Evolutionary conservation across 441 rosid genomes (phyloP).

Genomic region (Pelargonium cotyledonis): DNA sequence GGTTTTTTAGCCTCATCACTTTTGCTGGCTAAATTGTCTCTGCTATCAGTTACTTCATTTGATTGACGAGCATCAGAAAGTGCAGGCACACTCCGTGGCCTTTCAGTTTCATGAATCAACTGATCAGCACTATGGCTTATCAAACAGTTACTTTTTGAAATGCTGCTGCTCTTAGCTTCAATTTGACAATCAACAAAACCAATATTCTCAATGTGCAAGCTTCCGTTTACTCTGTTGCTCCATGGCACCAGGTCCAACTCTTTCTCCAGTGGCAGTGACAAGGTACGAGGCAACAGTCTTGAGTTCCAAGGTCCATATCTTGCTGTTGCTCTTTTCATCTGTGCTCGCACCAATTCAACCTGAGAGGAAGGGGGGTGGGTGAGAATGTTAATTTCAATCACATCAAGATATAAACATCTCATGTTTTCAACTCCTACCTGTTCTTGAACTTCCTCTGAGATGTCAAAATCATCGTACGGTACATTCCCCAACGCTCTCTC

Average conservation of each 20-base stretch:
- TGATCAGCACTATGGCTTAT: slow-evolving; percentile 22
- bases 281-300: slow-evolving; percentile 32
- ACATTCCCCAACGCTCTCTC: slow-evolving; percentile 65
- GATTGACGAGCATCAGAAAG: slow-evolving; percentile 30
- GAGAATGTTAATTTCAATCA: slow-evolving; percentile 1
- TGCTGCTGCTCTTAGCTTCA: slow-evolving; percentile 26
- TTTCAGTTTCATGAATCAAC: slow-evolving; percentile 21
- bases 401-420: slow-evolving; percentile 6
- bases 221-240: slow-evolving; percentile 19
- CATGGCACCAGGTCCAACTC: slow-evolving; percentile 20
- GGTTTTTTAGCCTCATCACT: slow-evolving; percentile 52
- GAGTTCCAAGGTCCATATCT: slow-evolving; percentile 56
- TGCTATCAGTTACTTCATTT: slow-evolving; percentile 28
- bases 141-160: slow-evolving; percentile 25
- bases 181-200: slow-evolving; percentile 30
- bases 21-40: slow-evolving; percentile 32
- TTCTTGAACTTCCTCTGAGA: slow-evolving; percentile 88
- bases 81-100: slow-evolving; percentile 27
- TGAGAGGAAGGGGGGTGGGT: slow-evolving; percentile 16
- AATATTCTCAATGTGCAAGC: slow-evolving; percentile 25
- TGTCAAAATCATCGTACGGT: slow-evolving; percentile 60
- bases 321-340: slow-evolving; percentile 70
- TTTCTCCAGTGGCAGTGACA: slow-evolving; percentile 39
- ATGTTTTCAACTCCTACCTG: slow-evolving; percentile 39
- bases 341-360: slow-evolving; percentile 72